These are phyloP conservation scores for Leccinellum rugosiceps DNA, from an alignment of 768 basidiomycete genomes.

Conservation along the genomic window DNA sequence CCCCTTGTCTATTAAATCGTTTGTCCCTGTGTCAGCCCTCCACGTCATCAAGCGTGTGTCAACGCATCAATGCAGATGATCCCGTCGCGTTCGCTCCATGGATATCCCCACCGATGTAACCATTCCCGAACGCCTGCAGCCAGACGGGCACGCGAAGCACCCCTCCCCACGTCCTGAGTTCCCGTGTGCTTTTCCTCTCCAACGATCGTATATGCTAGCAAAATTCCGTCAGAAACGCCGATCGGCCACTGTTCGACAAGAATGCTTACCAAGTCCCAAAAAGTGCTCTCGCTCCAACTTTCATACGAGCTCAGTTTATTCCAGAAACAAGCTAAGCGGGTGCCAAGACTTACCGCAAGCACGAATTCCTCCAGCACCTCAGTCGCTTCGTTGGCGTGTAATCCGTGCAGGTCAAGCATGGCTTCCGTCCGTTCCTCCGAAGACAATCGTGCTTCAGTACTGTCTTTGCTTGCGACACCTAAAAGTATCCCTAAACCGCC, in stretches of 20 bases:
- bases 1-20: slow-evolving; percentile 9
- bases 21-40: not conserved
- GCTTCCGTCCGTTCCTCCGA: slow-evolving; percentile 89
- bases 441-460: slow-evolving; percentile 52
- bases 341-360: slow-evolving; percentile 60
- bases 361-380: slow-evolving; percentile 90
- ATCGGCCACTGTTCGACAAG: not conserved
- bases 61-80: slow-evolving; percentile 85
- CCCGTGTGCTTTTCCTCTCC: slow-evolving; percentile 97
- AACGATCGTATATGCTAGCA: slow-evolving; percentile 78
- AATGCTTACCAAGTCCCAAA: slow-evolving; percentile 71
- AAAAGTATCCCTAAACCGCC: slow-evolving; percentile 82
- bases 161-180: slow-evolving; percentile 78
- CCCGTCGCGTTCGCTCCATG: slow-evolving; percentile 92
- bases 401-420: slow-evolving; percentile 86
- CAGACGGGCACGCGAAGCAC: slow-evolving; percentile 78
- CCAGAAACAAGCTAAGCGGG: not conserved
- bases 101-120: slow-evolving; percentile 93
- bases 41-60: slow-evolving; percentile 52
- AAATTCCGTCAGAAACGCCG: slow-evolving; percentile 9
- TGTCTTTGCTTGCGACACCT: slow-evolving; percentile 69
- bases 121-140: slow-evolving; percentile 87
- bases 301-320: slow-evolving; percentile 14
- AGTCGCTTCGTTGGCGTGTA: slow-evolving; percentile 91
- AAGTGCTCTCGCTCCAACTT: slow-evolving; percentile 87